Base-by-base conservation (phyloP, 2,329 filamentous ascomycete genomes). In the Cordyceps fumosorosea region DNA sequence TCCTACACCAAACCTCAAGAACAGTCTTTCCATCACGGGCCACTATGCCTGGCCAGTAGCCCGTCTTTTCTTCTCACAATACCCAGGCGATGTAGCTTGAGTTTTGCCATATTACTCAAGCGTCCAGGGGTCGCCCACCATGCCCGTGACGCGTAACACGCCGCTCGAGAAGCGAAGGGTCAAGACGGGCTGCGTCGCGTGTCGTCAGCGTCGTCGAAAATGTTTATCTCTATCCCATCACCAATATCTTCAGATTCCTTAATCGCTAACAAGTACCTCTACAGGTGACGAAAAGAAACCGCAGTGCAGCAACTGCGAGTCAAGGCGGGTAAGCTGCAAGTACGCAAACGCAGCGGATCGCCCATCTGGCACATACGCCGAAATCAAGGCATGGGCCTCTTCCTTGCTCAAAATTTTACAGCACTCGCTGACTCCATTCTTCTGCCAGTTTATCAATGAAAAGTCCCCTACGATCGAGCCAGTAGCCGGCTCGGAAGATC, bases 201-300 rank as follows among this genome's bases (percentile, higher is more conserved):
- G 66, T 52, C 63, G 66, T 40, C 64, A 63, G 54, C 53, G 66
- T 44, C 62, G 66, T 40, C 60, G 66, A 37, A 67, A 67, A 58
- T 67, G 66, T 65, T 65, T 40, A 5, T 3, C 44, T 12, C 22
- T 45, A 5, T 3, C 47, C 14, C 26, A 22, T 22, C 12, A 6
- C 37, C 16, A 3, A 29, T 24, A 18, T 26, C n/a, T 22, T 11
- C 1, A 22, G 18, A 37, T 18, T 8, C 24, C 16, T 1, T 1
- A 8, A 8, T 8, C 2, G 29, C 18, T 24, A 7, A 37, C 45
- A 42, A 40, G 32, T 0, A 8, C 2, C 5, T 3, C 11, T 54
- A 8, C 16, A 67, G 66, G 66, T 42, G 65, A 67, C 62, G 66
- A 67, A 52, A 51, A 55, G 37, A 66, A 67, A 45, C 66, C 66